A percentile compares a stretch with the other conserved stretches of the same genome.
These are phyloP conservation scores for Wakefieldia striispora DNA, from an alignment of 768 basidiomycete genomes.

Conservation along the genomic window DNA sequence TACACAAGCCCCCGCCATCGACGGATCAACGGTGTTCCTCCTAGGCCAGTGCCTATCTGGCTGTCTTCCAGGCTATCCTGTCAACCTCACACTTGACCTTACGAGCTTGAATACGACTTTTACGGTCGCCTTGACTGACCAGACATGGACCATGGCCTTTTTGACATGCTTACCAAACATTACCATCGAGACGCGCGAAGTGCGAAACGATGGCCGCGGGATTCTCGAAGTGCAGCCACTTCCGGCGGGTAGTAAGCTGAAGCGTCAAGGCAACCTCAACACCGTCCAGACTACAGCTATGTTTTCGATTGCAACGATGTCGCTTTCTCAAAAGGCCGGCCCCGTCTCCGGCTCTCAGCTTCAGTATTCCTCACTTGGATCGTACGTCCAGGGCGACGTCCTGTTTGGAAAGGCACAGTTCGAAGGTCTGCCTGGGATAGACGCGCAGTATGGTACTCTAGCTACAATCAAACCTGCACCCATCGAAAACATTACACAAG, in stretches of 20 bases:
- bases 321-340: conserved; percentile 5
- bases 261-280: conserved; percentile 24
- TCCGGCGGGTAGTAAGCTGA: conserved; percentile 6
- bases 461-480: conserved; percentile 7
- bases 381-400: conserved; percentile 17
- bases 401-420: conserved; percentile 21
- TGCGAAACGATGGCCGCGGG: conserved; percentile 20
- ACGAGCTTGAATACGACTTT: conserved; percentile 10
- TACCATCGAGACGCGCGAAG: conserved; percentile 27
- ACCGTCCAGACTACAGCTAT: conserved; percentile 22
- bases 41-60: conserved; percentile 22
- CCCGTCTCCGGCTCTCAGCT: background rate
- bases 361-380: conserved; percentile 5
- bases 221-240: conserved; percentile 18
- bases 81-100: conserved; percentile 12
- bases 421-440: conserved; percentile 1
- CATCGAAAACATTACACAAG: conserved; percentile 13
- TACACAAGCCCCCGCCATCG: conserved; percentile 12
- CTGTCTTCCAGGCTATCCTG: background rate
- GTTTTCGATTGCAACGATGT: conserved; percentile 19
- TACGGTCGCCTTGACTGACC: conserved; percentile 10
- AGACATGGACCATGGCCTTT: conserved; percentile 22
- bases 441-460: background rate
- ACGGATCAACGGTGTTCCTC: conserved; percentile 24
- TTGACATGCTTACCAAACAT: conserved; percentile 22